Evolutionary conservation across 306 rosid species (phyloP).

Genomic region (Begonia masoniana): DNA sequence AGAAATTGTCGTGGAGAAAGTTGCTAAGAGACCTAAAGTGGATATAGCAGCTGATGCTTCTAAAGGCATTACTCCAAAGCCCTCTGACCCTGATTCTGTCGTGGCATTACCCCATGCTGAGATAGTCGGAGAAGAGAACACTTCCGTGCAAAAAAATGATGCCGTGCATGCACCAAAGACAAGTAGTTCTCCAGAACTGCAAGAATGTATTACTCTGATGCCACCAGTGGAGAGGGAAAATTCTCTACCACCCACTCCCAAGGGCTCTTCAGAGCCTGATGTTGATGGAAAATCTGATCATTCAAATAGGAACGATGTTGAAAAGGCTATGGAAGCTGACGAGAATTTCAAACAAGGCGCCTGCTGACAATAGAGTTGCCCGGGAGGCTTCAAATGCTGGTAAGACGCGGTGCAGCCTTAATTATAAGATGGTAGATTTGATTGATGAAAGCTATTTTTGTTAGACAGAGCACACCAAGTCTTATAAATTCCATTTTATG

Average conservation of each 20-base stretch:
- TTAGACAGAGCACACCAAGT: too few species aligned
- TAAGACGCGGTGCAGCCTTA: too few species aligned
- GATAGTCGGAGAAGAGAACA: slow-evolving; percentile 32
- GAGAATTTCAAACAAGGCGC: too few species aligned
- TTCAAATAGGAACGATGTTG: too few species aligned
- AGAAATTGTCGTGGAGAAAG: slow-evolving; percentile 47
- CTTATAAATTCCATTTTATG: too few species aligned
- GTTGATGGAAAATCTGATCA: not conserved
- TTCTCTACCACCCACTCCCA: slow-evolving; percentile 34
- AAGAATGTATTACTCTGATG: slow-evolving; percentile 46
- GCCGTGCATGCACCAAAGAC: slow-evolving; percentile 49
- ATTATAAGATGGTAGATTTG: too few species aligned
- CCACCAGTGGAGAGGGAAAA: slow-evolving; percentile 31
- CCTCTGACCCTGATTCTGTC: slow-evolving; percentile 29
- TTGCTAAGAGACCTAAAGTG: slow-evolving; percentile 63
- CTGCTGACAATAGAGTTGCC: too few species aligned
- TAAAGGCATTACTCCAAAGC: slow-evolving; percentile 40
- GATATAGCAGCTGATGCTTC: slow-evolving; percentile 32
- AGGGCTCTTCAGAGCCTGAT: slow-evolving; percentile 27
- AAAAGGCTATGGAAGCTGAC: too few species aligned
- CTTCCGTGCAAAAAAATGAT: slow-evolving; percentile 21
- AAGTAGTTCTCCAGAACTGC: slow-evolving; percentile 24
- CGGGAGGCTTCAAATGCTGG: too few species aligned
- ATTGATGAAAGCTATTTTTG: too few species aligned
- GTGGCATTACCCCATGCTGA: slow-evolving; percentile 35